Percentiles rank a stretch among this genome's conserved stretches.
Conservation (phyloP, 805 yeast species). For the Nakazawaea siamensis region DNA sequence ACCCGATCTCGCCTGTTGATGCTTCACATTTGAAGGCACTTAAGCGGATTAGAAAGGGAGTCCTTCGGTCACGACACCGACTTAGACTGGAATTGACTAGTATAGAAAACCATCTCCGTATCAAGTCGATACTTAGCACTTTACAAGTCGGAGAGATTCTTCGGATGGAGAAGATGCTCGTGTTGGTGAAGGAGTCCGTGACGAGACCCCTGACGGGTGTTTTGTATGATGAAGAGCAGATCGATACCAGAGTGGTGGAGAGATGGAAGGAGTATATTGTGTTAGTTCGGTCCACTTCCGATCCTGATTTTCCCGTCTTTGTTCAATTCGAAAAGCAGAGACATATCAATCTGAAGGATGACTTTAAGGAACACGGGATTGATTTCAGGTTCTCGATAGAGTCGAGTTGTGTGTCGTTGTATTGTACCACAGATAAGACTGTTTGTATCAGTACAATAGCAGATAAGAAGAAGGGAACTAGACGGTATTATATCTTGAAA, state of each 20-base stretch:
- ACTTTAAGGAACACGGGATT: conserved; percentile 4
- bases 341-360: conserved; percentile 18
- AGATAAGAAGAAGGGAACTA: conserved; percentile 5
- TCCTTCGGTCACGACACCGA: conserved; percentile 16
- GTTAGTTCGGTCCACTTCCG: conserved; percentile 59
- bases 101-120: conserved; percentile 15
- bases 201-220: conserved; percentile 13
- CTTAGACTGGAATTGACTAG: conserved; percentile 11
- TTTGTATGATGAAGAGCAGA: conserved; percentile 41
- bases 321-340: conserved; percentile 54
- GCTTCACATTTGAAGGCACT: conserved; percentile 14
- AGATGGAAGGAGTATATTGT: conserved; percentile 78
- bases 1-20: conserved; percentile 11
- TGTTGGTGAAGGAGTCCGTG: conserved; percentile 39
- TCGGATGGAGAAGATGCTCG: conserved; percentile 60
- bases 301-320: conserved; percentile 39
- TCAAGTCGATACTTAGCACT: conserved; percentile 21
- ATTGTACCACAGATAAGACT: conserved; percentile 64
- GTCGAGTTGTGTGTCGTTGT: conserved; percentile 36
- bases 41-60: conserved; percentile 16
- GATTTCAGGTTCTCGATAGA: conserved; percentile 9
- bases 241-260: conserved; percentile 50
- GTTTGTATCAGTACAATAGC: conserved; percentile 36
- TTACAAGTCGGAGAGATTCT: conserved; percentile 54
- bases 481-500: conserved; percentile 40